phyloP scores from a whole-genome alignment of 768 basidiomycete genomes.

The Leccinum boreale region DNA sequence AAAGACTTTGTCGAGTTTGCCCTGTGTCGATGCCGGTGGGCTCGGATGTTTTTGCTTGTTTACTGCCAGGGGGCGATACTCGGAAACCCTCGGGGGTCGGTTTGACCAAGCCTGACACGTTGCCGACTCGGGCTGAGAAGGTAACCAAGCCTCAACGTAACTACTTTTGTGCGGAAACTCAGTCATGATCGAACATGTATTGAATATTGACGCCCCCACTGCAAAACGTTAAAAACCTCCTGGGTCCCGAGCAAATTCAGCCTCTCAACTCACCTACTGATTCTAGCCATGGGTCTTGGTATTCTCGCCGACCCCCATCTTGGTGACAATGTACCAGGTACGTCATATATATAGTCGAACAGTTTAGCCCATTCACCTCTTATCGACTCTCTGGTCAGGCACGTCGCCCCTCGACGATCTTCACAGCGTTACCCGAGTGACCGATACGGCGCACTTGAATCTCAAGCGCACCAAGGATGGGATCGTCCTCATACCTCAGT shows the following conservation, averaged over 20 bases:
- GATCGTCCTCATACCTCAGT: not conserved
- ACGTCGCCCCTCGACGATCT: not conserved
- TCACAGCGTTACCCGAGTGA: not conserved
- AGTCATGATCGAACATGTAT: not conserved
- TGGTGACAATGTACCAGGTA: not conserved
- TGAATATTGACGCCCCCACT: not conserved
- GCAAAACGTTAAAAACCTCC: not conserved
- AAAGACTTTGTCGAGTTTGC: no score
- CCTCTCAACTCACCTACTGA: not conserved
- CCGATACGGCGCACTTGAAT: not conserved
- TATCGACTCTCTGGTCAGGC: not conserved
- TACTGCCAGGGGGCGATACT: not conserved
- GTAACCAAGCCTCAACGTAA: not conserved
- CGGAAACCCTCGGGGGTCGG: not conserved
- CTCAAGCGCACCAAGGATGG: not conserved
- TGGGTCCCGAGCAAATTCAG: not conserved
- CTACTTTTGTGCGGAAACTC: not conserved
- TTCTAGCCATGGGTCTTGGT: not conserved
- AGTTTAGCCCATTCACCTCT: not conserved
- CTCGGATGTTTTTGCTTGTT: not conserved
- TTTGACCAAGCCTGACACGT: not conserved
- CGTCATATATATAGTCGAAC: not conserved
- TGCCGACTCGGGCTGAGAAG: not conserved
- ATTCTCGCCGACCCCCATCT: not conserved
- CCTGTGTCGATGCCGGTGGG: no score